phyloP scores from a whole-genome alignment of 139 green algal species.

The Coelastrella sp. region DNA sequence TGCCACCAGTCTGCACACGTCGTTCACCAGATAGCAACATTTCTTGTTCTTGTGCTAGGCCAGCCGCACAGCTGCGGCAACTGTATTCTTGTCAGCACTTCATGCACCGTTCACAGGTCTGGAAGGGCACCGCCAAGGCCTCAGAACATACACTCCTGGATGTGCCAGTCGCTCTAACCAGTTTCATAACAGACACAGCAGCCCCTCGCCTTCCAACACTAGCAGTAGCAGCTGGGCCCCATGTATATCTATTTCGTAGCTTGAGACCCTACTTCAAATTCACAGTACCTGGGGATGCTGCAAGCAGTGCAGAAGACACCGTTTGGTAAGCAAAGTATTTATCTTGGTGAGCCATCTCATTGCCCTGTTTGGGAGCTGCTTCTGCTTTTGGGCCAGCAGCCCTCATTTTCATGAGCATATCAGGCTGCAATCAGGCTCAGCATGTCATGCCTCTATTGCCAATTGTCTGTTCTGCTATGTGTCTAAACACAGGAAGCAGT shows the following conservation, averaged over 20 bases:
- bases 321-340: constrained; percentile 59
- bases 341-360: no score
- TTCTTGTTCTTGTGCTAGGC: background rate
- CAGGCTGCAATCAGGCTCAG: background rate
- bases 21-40: background rate
- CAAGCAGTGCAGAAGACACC: constrained; percentile 66
- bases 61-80: no score
- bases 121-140: constrained; percentile 70
- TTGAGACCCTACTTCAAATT: constrained; percentile 84
- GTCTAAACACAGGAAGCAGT: constrained; percentile 16
- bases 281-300: constrained; percentile 61
- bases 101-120: constrained; percentile 60
- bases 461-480: no score
- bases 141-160: constrained; percentile 74
- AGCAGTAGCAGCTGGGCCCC: constrained; percentile 66
- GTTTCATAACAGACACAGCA: constrained; percentile 58
- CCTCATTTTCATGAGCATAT: no score
- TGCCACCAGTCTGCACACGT: background rate
- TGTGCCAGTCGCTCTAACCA: constrained; percentile 61
- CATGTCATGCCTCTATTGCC: background rate
- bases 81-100: background rate
- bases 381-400: no score
- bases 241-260: constrained; percentile 84
- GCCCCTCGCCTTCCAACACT: constrained; percentile 60
- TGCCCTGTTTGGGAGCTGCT: no score